Evolutionary conservation across 495 filamentous ascomycete species (phyloP).

Genomic region (Hypoxylon intermedium): DNA sequence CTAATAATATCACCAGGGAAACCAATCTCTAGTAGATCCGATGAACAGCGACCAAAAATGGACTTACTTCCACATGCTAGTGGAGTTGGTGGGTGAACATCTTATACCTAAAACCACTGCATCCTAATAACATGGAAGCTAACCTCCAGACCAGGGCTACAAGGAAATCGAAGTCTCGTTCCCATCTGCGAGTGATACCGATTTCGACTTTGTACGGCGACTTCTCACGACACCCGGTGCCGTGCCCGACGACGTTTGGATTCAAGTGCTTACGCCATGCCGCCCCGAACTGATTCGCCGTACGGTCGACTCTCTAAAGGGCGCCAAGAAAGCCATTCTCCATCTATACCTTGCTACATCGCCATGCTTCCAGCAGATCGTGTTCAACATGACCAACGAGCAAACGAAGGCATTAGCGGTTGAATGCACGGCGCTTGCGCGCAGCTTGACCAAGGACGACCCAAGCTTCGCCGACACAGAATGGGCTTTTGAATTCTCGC

Average conservation of each 20-base stretch:
- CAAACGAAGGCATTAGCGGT: no score
- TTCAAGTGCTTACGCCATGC: slow-evolving; percentile 94
- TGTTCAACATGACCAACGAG: slow-evolving; percentile 87
- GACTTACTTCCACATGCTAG: slow-evolving; percentile 92
- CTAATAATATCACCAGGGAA: no score
- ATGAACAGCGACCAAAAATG: slow-evolving; percentile 92
- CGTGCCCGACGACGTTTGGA: slow-evolving; percentile 91
- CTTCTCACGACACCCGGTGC: slow-evolving; percentile 86
- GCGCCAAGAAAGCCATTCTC: slow-evolving; percentile 92
- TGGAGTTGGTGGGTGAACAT: no score
- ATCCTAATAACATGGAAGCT: no score
- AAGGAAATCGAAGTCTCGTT: slow-evolving; percentile 99
- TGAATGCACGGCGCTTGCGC: no score
- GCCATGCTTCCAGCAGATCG: slow-evolving; percentile 86
- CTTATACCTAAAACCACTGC: no score
- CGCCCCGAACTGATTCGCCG: slow-evolving; percentile 89
- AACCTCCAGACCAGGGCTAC: slow-evolving; percentile 93
- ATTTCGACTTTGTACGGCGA: slow-evolving; percentile 92
- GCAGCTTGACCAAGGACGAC: slow-evolving; percentile 94
- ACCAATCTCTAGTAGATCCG: no score
- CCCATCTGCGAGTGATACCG: slow-evolving; percentile 90
- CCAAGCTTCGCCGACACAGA: slow-evolving; percentile 75
- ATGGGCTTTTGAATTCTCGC: slow-evolving; percentile 96
- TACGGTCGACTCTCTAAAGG: slow-evolving; percentile 88
- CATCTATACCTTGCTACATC: slow-evolving; percentile 97